These are phyloP conservation scores for Vinca minor DNA, from an alignment of 257 asterid genomes.

Conservation along the genomic window DNA sequence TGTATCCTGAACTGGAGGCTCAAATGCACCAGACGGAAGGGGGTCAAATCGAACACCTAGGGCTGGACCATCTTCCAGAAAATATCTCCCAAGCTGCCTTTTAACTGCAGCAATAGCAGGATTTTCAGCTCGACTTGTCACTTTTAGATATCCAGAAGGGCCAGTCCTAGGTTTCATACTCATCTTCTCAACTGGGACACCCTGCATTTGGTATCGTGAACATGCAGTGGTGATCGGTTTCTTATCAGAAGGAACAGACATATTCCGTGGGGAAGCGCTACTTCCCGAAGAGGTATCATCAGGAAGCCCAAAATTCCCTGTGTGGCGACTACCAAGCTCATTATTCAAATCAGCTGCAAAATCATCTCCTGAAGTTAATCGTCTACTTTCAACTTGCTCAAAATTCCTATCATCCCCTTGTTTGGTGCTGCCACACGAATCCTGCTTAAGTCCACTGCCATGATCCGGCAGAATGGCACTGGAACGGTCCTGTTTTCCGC, in stretches of 20 bases:
- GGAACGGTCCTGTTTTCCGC: slow-evolving; percentile 60
- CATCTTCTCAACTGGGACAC: slow-evolving; percentile 31
- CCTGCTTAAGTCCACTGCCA: slow-evolving; percentile 83
- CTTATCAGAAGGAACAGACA: slow-evolving; percentile 32
- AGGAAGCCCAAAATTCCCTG: slow-evolving; percentile 30
- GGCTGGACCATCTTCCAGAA: slow-evolving; percentile 76
- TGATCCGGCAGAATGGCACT: slow-evolving; percentile 70
- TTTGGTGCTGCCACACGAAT: slow-evolving; percentile 95
- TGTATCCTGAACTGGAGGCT: slow-evolving; percentile 34
- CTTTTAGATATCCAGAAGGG: slow-evolving; percentile 91
- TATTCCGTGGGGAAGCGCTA: slow-evolving; percentile 48
- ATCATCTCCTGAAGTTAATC: slow-evolving; percentile 35
- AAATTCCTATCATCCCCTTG: slow-evolving; percentile 46
- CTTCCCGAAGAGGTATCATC: slow-evolving; percentile 71
- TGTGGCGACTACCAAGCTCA: slow-evolving; percentile 39
- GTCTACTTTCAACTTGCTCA: slow-evolving; percentile 74
- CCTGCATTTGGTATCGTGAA: slow-evolving; percentile 42
- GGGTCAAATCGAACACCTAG: slow-evolving; percentile 82
- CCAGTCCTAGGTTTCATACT: slow-evolving; percentile 53
- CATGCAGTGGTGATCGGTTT: slow-evolving; percentile 32
- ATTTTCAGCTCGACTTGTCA: slow-evolving; percentile 70
- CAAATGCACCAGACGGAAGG: slow-evolving; percentile 79
- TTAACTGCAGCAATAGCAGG: slow-evolving; percentile 78
- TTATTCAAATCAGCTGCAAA: slow-evolving; percentile 47
- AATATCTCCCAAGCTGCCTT: slow-evolving; percentile 76